Percentiles rank a stretch among this genome's conserved stretches.
These are phyloP conservation scores for Spiromastix sp. DNA, from an alignment of 2,329 filamentous ascomycete genomes.

Conservation along the genomic window DNA sequence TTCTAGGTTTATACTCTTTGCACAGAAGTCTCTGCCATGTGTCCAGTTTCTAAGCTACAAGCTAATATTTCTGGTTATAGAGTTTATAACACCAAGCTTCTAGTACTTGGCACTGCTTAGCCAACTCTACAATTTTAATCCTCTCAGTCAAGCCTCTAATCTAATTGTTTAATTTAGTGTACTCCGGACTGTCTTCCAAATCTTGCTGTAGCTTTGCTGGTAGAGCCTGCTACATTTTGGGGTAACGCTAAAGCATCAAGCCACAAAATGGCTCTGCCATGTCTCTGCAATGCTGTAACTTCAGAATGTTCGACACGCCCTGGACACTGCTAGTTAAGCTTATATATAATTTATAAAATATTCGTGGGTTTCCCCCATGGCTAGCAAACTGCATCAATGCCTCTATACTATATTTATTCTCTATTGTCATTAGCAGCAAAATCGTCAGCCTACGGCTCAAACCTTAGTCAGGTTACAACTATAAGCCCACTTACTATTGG, in stretches of 20 bases:
- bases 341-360: constrained; percentile 3
- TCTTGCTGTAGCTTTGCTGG: constrained; percentile 2
- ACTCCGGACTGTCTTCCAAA: constrained; percentile 2
- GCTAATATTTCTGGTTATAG: constrained; percentile 2
- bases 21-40: not conserved
- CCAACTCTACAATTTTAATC: not conserved
- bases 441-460: not conserved
- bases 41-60: constrained; percentile 1
- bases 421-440: constrained; percentile 1
- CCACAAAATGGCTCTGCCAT: constrained; percentile 1
- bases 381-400: constrained; percentile 3
- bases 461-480: not conserved
- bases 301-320: constrained; percentile 1
- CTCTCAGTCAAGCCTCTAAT: not conserved
- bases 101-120: not conserved
- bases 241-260: not conserved
- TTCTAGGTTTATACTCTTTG: not conserved
- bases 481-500: constrained; percentile 5
- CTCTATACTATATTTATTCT: constrained; percentile 1
- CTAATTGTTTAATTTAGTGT: not conserved
- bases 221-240: not conserved
- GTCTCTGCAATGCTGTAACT: not conserved
- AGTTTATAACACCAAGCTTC: not conserved
- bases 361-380: not conserved
- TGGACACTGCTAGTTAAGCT: not conserved